Evolutionary conservation across 75 land plant genomes (phyloP), one percentile per base, ranked within the genome.

Genomic region (Pinus albicaulis): DNA sequence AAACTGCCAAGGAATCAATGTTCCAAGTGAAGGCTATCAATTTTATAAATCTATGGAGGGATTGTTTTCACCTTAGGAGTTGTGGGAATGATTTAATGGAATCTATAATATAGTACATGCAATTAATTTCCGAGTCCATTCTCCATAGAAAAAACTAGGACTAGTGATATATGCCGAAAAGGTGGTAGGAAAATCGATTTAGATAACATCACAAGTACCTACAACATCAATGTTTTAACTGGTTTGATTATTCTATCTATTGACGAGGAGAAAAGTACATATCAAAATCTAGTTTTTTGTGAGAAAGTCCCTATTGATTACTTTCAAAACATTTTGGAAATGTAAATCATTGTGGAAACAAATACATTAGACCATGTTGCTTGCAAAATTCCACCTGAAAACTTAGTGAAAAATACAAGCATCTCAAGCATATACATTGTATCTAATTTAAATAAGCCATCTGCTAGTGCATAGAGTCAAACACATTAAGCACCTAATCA

Each of bases 91-190:
- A 31, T 31, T 31, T 31, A 31, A 31, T 31, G 31, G 2, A 31
- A 31, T 31, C 0, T 31, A 2, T 1, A 2, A 31, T 31, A 31
- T 31, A 31, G 31, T 31, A 31, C 31, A 31, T 31, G 31, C 31
- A 31, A 31, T 31, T 83, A 87, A 26, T 80, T 82, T 13, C 20
- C 78, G 74, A 89, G 86, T 76, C 31, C 79, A 22, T 69, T 77
- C 62, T 80, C 85, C 55, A 28, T 76, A 4, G 84, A 79, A 44
- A 82, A 86, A 71, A 72, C 59, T 44, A 85, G 83, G 24, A 53
- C 66, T 4, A 78, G 58, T 41, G n/a, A 79, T 34, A 81, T 80
- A 12, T 72, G 80, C 34, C 76, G 78, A 20, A 56, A 31, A 59
- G 80, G 86, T 26, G 36, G 69, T 59, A 56, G 80, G 72, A 86